Base-by-base conservation (phyloP, 2,329 filamentous ascomycete species). In the Ophiostoma perfectum region DNA sequence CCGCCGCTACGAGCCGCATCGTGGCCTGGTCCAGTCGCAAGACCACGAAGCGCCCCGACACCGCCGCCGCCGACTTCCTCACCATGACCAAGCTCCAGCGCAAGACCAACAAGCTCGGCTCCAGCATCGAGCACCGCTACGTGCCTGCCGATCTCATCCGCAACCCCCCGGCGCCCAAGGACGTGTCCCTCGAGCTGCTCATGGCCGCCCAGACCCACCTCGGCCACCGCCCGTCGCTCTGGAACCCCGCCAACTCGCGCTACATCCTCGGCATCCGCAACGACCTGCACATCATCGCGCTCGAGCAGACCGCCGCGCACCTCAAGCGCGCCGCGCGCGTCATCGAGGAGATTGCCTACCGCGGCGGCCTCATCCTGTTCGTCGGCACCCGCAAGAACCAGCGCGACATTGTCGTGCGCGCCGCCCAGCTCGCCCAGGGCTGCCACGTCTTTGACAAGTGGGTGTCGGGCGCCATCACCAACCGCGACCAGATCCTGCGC, bases 401-500 rank as follows among this genome's bases (percentile, higher is more conserved):
- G 76, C 90, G 90, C 77, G 84, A 90, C 71, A 85, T 89, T 67
- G 91, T 97, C 1, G 91, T 96, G 16, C 87, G 86, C 71, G 93
- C 94, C 5, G 93, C 95, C 0, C 82, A 90, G 77, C 78, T 96
- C 71, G 87, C 93, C 0, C 84, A 86, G 69, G 92, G 87, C 1
- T 98, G 90, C 76, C 93, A 98, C 77, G 78, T 99, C 45, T 98
- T 97, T 76, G 91, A 92, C 75, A 90, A 92, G 74, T 99, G 95
- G 95, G 92, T 89, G 65, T 91, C 95, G 0, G 95, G 95, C 0
- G 88, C 86, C 71, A 92, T 99, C 75, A 98, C 95, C 49, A 99
- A 99, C 80, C 90, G 92, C 67, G 89, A 97, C 76, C 88, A 94
- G 77, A 94, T 98, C 72, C 83, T 98, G n/a, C 85, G 84, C 62